Conservation (phyloP, 441 rosid genomes). For the Aquilaria agallochum region DNA sequence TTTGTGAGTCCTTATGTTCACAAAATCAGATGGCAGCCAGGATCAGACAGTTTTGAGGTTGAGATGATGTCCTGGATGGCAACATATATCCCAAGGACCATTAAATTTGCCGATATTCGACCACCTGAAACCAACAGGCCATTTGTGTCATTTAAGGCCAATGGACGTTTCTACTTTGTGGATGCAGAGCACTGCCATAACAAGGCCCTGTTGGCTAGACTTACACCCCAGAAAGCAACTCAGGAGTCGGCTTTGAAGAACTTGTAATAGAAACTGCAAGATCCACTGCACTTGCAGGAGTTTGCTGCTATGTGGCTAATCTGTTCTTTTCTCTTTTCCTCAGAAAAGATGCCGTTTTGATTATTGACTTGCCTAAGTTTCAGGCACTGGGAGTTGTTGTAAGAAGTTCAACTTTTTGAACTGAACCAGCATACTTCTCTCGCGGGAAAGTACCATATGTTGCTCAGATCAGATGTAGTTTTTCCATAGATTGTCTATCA, state of each 20-base stretch:
- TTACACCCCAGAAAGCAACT: conserved; percentile 57
- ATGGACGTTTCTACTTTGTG: conserved; percentile 63
- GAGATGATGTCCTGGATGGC: conserved; percentile 95
- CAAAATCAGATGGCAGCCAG: conserved; percentile 91
- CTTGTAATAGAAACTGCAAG: conserved; percentile 29
- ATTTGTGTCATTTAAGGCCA: conserved; percentile 78
- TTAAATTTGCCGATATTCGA: conserved; percentile 79
- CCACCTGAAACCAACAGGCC: conserved; percentile 77
- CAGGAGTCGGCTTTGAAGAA: conserved; percentile 86
- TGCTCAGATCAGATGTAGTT: too few relatives aligned
- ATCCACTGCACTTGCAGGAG: too few relatives aligned
- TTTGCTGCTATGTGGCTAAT: neutral
- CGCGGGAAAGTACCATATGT: too few relatives aligned
- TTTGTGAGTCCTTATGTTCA: conserved; percentile 90
- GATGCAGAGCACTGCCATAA: conserved; percentile 77
- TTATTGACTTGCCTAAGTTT: neutral
- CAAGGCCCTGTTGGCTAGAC: conserved; percentile 84
- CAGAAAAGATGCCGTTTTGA: neutral
- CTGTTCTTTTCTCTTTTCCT: too few relatives aligned
- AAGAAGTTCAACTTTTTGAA: too few relatives aligned
- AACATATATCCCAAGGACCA: conserved; percentile 47
- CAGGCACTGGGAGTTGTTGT: too few relatives aligned
- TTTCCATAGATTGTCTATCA: too few relatives aligned
- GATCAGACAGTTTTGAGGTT: conserved; percentile 86
- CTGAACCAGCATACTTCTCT: too few relatives aligned